A percentile compares a stretch with the other conserved stretches of the same genome.
Conservation (phyloP, 108 stramenopile species). For the Fragilaria radians region DNA sequence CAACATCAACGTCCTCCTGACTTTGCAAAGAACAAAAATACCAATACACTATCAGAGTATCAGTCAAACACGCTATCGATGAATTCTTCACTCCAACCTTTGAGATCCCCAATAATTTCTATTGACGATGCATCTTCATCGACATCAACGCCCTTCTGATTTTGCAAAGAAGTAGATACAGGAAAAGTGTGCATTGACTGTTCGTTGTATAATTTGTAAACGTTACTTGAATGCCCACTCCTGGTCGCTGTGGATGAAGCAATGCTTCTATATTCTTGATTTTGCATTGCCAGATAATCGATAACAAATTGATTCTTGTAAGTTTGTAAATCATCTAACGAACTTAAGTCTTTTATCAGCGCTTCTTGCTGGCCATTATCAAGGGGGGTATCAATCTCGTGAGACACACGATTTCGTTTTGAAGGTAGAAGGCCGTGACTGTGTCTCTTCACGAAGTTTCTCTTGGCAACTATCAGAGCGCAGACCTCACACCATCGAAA, state of each 20-base stretch:
- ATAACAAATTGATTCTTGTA: background rate
- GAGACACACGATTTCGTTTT: background rate
- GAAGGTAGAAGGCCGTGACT: background rate
- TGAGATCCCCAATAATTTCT: background rate
- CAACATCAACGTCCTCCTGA: background rate
- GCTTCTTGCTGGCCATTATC: background rate
- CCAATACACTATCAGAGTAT: too few species aligned
- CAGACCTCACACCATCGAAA: slow-evolving; percentile 1
- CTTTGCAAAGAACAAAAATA: too few species aligned
- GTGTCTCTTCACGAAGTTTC: slow-evolving; percentile 4
- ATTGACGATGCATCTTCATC: background rate
- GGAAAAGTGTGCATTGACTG: background rate
- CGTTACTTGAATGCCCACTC: too few species aligned
- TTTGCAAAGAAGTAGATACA: background rate
- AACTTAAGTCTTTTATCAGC: background rate
- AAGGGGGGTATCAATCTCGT: background rate
- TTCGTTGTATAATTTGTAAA: too few species aligned
- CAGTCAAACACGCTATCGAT: background rate
- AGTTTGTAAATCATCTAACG: background rate
- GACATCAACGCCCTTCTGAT: background rate
- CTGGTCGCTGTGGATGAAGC: too few species aligned
- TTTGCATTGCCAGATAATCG: background rate
- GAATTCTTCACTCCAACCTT: background rate
- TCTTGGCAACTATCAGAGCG: background rate
- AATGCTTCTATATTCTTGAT: background rate